phyloP scores from a whole-genome alignment of 495 filamentous ascomycete genomes.

The Tirmania nivea region DNA sequence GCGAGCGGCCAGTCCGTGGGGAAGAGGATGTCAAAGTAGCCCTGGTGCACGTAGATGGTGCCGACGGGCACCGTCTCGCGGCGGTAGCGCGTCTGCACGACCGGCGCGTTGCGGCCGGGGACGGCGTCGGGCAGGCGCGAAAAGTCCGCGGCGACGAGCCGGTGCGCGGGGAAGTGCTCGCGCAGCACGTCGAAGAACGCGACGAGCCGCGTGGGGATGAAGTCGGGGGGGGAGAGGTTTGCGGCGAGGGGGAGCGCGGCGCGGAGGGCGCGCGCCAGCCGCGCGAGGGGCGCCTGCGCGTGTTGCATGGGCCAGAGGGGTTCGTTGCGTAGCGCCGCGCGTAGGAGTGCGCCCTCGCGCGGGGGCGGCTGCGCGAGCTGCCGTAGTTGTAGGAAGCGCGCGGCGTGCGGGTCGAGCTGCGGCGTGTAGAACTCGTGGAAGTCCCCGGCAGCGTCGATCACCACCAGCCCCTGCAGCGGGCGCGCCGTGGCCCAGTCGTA shows the following conservation, averaged over 20 bases:
- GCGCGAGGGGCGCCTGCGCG: neutral
- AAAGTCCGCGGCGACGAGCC: constrained; percentile 81
- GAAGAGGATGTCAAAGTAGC: constrained; percentile 97
- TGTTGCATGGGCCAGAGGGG: too few species aligned
- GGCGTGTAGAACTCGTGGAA: constrained; percentile 82
- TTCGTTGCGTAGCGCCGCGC: too few species aligned
- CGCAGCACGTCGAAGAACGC: constrained; percentile 85
- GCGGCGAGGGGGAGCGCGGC: constrained; percentile 41
- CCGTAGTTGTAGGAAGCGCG: constrained; percentile 60
- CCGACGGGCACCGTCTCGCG: constrained; percentile 67
- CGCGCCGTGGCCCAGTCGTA: constrained; percentile 56
- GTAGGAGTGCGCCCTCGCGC: too few species aligned
- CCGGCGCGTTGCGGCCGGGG: constrained; percentile 67
- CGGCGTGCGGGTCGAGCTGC: constrained; percentile 57
- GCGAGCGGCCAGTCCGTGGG: constrained; percentile 79
- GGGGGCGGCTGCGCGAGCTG: constrained; percentile 20
- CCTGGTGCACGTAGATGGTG: constrained; percentile 88
- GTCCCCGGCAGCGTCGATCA: constrained; percentile 69
- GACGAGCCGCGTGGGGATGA: constrained; percentile 83
- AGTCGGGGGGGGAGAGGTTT: constrained; percentile 64
- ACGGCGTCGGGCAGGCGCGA: constrained; percentile 61
- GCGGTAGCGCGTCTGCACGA: constrained; percentile 85
- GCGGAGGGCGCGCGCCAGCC: constrained; percentile 34
- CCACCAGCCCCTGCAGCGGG: constrained; percentile 63
- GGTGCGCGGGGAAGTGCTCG: constrained; percentile 68